Evolutionary conservation across 495 filamentous ascomycete genomes (phyloP).

Genomic region (Aspergillus conjunctus): DNA sequence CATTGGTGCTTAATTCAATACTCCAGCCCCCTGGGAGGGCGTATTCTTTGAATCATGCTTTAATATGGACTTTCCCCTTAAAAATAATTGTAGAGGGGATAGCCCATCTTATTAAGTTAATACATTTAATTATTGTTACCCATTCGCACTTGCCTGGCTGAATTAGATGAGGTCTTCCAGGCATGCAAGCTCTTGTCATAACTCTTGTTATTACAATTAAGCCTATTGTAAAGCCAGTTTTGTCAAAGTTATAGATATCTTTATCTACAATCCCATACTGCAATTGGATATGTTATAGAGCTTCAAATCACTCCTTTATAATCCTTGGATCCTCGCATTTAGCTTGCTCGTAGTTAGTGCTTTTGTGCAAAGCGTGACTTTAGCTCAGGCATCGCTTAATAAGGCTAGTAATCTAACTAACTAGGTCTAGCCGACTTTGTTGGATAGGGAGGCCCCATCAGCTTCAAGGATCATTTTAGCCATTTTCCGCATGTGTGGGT

Average conservation of each 20-base stretch:
- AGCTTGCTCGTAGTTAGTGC: too few relatives aligned
- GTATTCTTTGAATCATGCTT: slow-evolving; percentile 7
- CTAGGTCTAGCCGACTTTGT: too few relatives aligned
- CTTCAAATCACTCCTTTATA: too few relatives aligned
- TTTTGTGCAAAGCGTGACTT: too few relatives aligned
- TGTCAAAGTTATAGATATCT: slow-evolving; percentile 52
- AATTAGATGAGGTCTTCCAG: slow-evolving; percentile 27
- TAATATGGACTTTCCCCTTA: slow-evolving; percentile 3
- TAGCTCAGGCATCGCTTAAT: too few relatives aligned
- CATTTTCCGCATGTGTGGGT: too few relatives aligned
- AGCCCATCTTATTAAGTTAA: slow-evolving; percentile 30
- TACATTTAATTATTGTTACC: slow-evolving; percentile 38
- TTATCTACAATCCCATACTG: too few relatives aligned
- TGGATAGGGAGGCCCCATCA: too few relatives aligned
- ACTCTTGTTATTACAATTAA: slow-evolving; percentile 31
- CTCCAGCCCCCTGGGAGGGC: slow-evolving; percentile 10
- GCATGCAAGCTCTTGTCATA: slow-evolving; percentile 25
- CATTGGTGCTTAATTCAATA: slow-evolving; percentile 14
- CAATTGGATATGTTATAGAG: too few relatives aligned
- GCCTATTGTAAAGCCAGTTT: slow-evolving; percentile 47
- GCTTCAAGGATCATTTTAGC: too few relatives aligned
- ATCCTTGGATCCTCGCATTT: too few relatives aligned
- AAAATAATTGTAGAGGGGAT: slow-evolving; percentile 22
- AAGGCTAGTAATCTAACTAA: too few relatives aligned
- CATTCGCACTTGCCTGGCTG: slow-evolving; percentile 45